Evolutionary conservation across 495 filamentous ascomycete genomes (phyloP).

Genomic region (Trichoderma orchidacearum): DNA sequence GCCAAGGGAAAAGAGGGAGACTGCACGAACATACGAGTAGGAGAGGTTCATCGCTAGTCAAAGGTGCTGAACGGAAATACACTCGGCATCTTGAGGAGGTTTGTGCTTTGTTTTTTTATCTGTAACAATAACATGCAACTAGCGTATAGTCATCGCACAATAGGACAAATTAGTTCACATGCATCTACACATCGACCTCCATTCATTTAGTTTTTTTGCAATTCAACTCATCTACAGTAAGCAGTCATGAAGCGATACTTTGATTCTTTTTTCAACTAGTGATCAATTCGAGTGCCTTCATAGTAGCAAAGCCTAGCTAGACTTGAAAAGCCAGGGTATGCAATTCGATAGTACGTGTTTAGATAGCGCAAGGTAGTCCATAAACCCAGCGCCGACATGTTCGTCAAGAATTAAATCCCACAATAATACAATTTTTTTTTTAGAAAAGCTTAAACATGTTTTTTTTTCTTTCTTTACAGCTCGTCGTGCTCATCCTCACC

Average conservation of each 20-base stretch:
- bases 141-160: no score
- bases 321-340: not conserved
- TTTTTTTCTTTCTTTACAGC: slow-evolving; percentile 33
- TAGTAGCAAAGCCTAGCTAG: not conserved
- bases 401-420: not conserved
- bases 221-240: no score
- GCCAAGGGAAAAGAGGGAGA: not conserved
- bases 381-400: not conserved
- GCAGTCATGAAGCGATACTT: no score
- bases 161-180: no score
- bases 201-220: no score
- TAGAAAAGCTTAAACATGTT: not conserved
- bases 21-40: not conserved
- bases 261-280: not conserved
- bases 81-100: not conserved
- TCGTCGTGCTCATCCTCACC: slow-evolving; percentile 47
- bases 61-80: not conserved
- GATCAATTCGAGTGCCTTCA: not conserved
- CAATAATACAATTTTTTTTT: not conserved
- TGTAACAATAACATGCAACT: no score
- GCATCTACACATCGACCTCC: no score
- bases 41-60: not conserved
- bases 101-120: not conserved
- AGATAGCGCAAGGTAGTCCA: not conserved
- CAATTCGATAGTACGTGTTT: not conserved